A percentile compares a stretch with the other conserved stretches of the same genome.
Evolutionary conservation across 2,329 filamentous ascomycete species (phyloP).

Genomic region (Sporothrix globosa): DNA sequence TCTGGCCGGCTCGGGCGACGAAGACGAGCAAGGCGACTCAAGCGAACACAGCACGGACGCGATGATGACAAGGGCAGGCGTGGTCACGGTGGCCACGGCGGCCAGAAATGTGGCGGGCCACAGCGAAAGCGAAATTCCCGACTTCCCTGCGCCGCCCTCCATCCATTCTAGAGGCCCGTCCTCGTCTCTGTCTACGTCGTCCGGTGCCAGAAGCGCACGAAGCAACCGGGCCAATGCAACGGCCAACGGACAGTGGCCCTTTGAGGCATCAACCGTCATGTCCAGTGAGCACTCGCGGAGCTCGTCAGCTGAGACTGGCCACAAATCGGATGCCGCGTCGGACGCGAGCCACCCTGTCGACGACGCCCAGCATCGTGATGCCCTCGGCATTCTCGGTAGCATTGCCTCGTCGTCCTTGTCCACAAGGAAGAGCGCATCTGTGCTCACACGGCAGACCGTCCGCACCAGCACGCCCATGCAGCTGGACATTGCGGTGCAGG

Average conservation of each 20-base stretch:
- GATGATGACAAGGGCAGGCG: neutral
- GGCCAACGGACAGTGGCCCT: constrained; percentile 33
- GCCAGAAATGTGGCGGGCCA: neutral
- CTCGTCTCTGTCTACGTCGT: constrained; percentile 2
- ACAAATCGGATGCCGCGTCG: constrained; percentile 2
- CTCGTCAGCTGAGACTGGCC: neutral
- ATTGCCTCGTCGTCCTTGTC: constrained; percentile 15
- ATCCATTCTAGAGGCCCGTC: neutral
- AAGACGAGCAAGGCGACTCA: neutral
- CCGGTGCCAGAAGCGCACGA: neutral
- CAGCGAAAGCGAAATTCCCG: constrained; percentile 28
- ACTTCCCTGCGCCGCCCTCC: constrained; percentile 34
- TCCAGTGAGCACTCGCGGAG: constrained; percentile 30
- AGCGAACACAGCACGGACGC: neutral
- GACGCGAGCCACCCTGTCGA: constrained; percentile 15
- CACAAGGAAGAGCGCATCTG: constrained; percentile 23
- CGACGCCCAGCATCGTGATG: constrained; percentile 16
- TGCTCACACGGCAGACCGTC: constrained; percentile 27
- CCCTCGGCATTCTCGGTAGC: constrained; percentile 29
- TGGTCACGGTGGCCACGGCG: neutral
- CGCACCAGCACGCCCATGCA: constrained; percentile 26
- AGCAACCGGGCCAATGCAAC: neutral
- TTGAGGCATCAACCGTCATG: constrained; percentile 35
- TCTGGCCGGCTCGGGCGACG: constrained; percentile 8
- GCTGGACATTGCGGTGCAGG: constrained; percentile 20